Percentiles rank a stretch among this genome's conserved stretches.
These are phyloP conservation scores for Tuber borchii DNA, from an alignment of 495 filamentous ascomycete species.

Conservation along the genomic window DNA sequence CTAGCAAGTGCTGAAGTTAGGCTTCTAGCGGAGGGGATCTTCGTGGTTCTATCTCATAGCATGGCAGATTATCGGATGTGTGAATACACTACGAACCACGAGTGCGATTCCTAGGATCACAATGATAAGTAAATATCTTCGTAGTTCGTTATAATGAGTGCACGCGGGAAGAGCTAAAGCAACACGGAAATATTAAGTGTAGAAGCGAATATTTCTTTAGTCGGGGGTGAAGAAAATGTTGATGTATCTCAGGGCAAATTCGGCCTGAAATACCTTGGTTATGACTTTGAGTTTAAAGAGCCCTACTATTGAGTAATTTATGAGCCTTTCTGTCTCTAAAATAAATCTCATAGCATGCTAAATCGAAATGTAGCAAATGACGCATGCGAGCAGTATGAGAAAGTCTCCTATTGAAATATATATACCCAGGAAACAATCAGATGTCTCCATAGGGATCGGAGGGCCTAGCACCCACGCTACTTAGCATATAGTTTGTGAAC, in stretches of 20 bases:
- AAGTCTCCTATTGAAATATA: conserved; percentile 48
- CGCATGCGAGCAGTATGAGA: conserved; percentile 48
- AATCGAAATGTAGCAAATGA: conserved; percentile 48
- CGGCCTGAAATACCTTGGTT: conserved; percentile 41
- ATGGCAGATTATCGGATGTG: conserved; percentile 48
- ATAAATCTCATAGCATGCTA: conserved; percentile 45
- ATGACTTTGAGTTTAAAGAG: background rate
- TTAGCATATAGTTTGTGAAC: background rate
- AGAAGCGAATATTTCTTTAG: conserved; percentile 49
- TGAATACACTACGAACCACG: conserved; percentile 48
- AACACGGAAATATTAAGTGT: conserved; percentile 50
- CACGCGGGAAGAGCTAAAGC: conserved; percentile 53
- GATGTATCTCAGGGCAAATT: conserved; percentile 53
- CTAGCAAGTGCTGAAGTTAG: conserved; percentile 52
- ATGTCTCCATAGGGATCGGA: conserved; percentile 39
- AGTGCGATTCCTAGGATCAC: conserved; percentile 48
- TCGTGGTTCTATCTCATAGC: conserved; percentile 47
- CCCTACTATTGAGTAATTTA: conserved; percentile 45
- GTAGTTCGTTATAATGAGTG: conserved; percentile 49
- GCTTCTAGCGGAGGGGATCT: conserved; percentile 49
- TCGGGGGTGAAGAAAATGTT: conserved; percentile 51
- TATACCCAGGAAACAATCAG: conserved; percentile 49
- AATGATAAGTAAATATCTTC: conserved; percentile 48
- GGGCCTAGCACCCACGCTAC: conserved; percentile 13
- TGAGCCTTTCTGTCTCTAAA: conserved; percentile 48